phyloP scores from a whole-genome alignment of 371 early-diverging fungal genomes.

The Apophysomyces elegans region DNA sequence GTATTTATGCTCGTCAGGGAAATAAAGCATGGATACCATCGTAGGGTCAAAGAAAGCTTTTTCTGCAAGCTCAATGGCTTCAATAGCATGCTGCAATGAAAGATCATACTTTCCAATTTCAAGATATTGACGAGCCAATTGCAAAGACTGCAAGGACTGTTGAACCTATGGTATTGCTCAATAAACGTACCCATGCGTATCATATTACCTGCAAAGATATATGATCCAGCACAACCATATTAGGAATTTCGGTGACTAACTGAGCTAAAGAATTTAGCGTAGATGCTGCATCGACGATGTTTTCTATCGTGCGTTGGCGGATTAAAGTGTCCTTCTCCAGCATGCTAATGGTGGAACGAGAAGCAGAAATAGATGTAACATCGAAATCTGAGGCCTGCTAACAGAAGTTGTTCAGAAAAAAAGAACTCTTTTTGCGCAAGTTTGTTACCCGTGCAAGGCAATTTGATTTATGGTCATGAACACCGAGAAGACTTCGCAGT shows the following conservation, averaged over 20 bases:
- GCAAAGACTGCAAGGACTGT: slow-evolving; percentile 39
- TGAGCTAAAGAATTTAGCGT: slow-evolving; percentile 82
- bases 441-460: not conserved
- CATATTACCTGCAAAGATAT: slow-evolving; percentile 66
- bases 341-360: slow-evolving; percentile 41
- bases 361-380: slow-evolving; percentile 18
- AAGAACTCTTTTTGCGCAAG: not conserved
- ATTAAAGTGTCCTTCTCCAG: slow-evolving; percentile 81
- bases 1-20: slow-evolving; percentile 96
- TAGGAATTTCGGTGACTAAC: slow-evolving; percentile 80
- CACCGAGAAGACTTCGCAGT: slow-evolving; percentile 79
- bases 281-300: slow-evolving; percentile 68
- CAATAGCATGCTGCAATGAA: slow-evolving; percentile 60
- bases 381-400: slow-evolving; percentile 17
- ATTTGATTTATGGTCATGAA: slow-evolving; percentile 48
- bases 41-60: slow-evolving; percentile 95
- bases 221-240: slow-evolving; percentile 91
- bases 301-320: slow-evolving; percentile 69
- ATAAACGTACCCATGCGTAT: slow-evolving; percentile 4
- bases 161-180: slow-evolving; percentile 25
- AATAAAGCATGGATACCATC: slow-evolving; percentile 96
- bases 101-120: slow-evolving; percentile 32
- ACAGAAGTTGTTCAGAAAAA: not conserved
- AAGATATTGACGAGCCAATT: slow-evolving; percentile 28
- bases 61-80: slow-evolving; percentile 76